A percentile compares a stretch with the other conserved stretches of the same genome.
Evolutionary conservation across 768 basidiomycete species (phyloP).

Genomic region (Tubosaeta brunneosetosa): DNA sequence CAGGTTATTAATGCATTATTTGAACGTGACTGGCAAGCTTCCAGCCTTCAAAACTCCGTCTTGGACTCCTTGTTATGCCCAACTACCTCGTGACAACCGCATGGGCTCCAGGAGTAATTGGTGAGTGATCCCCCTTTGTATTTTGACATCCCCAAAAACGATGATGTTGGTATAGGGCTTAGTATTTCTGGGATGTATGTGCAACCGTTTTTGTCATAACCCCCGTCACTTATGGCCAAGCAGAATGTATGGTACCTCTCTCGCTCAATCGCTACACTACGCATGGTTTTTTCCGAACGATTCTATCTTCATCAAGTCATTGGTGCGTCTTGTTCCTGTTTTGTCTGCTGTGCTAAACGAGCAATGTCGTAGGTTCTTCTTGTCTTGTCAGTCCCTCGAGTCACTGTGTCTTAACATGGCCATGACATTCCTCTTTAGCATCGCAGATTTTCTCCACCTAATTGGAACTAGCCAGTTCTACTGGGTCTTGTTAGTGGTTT

Average conservation of each 20-base stretch:
- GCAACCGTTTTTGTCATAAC: neutral
- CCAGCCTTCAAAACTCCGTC: too few species aligned
- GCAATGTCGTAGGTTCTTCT: conserved; percentile 5
- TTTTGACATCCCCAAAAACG: neutral
- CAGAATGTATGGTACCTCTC: conserved; percentile 11
- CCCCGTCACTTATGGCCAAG: neutral
- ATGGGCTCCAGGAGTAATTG: conserved; percentile 12
- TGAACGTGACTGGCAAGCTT: too few species aligned
- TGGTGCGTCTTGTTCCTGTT: conserved; percentile 3
- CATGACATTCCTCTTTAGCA: conserved; percentile 2
- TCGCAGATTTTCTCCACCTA: conserved; percentile 4
- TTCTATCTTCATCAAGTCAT: neutral
- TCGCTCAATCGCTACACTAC: conserved; percentile 5
- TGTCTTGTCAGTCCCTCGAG: conserved; percentile 5
- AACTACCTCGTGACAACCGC: conserved; percentile 1
- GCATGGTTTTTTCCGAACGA: conserved; percentile 6
- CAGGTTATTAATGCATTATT: too few species aligned
- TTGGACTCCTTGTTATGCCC: neutral
- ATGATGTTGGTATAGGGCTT: neutral
- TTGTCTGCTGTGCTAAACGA: neutral
- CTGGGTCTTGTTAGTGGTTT: conserved; percentile 4
- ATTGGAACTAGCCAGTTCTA: conserved; percentile 2
- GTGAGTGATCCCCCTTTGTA: neutral
- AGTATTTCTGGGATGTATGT: conserved; percentile 6
- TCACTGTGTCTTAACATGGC: neutral